Conservation (phyloP, 1,284 basidiomycete genomes). For the Trichosporon sp. region DNA sequence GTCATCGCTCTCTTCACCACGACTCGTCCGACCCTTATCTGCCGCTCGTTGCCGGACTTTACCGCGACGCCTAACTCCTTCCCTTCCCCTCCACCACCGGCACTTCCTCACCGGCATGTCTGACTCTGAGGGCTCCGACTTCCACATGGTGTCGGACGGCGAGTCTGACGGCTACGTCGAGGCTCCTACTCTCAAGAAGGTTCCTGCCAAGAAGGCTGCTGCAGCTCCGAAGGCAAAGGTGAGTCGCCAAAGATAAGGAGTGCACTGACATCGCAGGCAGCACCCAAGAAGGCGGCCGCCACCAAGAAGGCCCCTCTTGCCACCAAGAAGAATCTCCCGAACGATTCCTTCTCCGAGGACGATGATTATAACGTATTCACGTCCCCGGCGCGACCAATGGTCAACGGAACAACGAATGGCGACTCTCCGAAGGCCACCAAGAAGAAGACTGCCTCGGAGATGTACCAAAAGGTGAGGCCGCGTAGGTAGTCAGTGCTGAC, state of each 20-base stretch:
- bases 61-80: not conserved
- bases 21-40: not conserved
- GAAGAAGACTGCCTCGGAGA: slow-evolving; percentile 86
- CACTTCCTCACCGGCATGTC: slow-evolving; percentile 31
- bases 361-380: slow-evolving; percentile 42
- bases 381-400: slow-evolving; percentile 32
- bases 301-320: slow-evolving; percentile 49
- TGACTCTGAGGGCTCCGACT: slow-evolving; percentile 41
- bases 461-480: slow-evolving; percentile 74
- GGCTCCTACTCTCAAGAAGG: slow-evolving; percentile 24
- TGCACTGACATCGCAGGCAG: slow-evolving; percentile 12
- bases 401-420: slow-evolving; percentile 21
- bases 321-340: slow-evolving; percentile 60
- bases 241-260: not conserved
- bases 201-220: slow-evolving; percentile 26
- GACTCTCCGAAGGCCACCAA: slow-evolving; percentile 38
- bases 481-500: slow-evolving; percentile 6
- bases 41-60: not conserved
- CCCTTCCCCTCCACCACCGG: not conserved
- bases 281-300: slow-evolving; percentile 51
- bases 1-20: not conserved
- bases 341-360: slow-evolving; percentile 55
- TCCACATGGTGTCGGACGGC: slow-evolving; percentile 30
- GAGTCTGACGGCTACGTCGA: slow-evolving; percentile 39
- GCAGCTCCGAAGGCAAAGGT: slow-evolving; percentile 34